Conservation (phyloP, 768 basidiomycete genomes). For the Pleurotus platypus region DNA sequence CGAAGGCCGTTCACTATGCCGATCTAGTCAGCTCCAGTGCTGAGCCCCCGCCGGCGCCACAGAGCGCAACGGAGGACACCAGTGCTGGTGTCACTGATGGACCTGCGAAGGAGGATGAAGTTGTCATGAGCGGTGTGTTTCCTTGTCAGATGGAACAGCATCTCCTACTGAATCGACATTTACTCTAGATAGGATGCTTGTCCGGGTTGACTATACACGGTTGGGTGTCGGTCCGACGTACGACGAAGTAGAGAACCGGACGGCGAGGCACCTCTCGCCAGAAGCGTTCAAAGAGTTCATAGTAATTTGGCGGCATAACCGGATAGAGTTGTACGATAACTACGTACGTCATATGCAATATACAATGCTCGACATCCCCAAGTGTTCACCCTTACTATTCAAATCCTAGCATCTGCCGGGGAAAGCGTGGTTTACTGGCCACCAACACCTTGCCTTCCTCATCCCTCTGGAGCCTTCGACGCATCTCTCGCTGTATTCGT, state of each 20-base stretch:
- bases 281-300: slow-evolving; percentile 81
- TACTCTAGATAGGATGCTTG: slow-evolving; percentile 81
- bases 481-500: slow-evolving; percentile 81
- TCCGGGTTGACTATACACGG: slow-evolving; percentile 66
- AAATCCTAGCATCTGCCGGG: slow-evolving; percentile 46
- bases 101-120: slow-evolving; percentile 16
- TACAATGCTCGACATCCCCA: too few species aligned
- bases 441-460: slow-evolving; percentile 76
- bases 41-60: slow-evolving; percentile 14
- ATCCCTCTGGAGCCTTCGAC: slow-evolving; percentile 71
- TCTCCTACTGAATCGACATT: slow-evolving; percentile 12
- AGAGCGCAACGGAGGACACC: slow-evolving; percentile 51
- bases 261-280: slow-evolving; percentile 53
- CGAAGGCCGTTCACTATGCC: slow-evolving; percentile 36
- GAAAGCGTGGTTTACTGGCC: slow-evolving; percentile 63
- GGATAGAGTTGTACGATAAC: slow-evolving; percentile 82
- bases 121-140: slow-evolving; percentile 70
- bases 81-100: slow-evolving; percentile 57
- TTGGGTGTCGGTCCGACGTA: slow-evolving; percentile 49
- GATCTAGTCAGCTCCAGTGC: slow-evolving; percentile 15
- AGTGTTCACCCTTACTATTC: background rate
- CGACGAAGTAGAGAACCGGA: slow-evolving; percentile 67
- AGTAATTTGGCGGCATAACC: slow-evolving; percentile 77
- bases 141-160: slow-evolving; percentile 6
- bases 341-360: slow-evolving; percentile 49